Base-by-base conservation (phyloP, 1,284 basidiomycete species). In the Ustilago trichophora region DNA sequence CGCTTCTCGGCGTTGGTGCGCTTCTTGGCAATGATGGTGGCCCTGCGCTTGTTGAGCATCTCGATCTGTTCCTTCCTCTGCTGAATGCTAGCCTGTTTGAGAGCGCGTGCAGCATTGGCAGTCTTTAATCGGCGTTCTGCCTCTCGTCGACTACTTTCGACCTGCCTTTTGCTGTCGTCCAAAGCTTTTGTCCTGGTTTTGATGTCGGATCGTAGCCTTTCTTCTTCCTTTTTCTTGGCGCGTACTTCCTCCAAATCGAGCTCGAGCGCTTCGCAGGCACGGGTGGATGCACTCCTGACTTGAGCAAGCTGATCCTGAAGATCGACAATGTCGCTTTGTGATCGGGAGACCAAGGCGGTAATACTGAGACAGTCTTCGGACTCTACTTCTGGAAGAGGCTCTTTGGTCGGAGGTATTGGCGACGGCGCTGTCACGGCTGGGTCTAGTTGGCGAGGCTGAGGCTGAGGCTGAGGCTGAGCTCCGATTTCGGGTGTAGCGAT, bases 81-180 rank as follows among this genome's bases (percentile, higher is more conserved):
- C 49, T 58, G 56, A 24, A 74, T 59, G 26, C 42, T 64, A 7
- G 51, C 50, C 54, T 76, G 56, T 10, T 68, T 66, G 38, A 55
- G 40, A 10, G 51, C 49, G n/a, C 89, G 87, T 57, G 86, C 84
- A 38, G 82, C 84, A 78, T 90, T 88, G 4, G 88, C 88, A 15
- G 86, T 84, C 72, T 89, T 90, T 54, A 95, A 85, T 67, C 89
- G 89, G 84, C 91, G 92, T 82, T 97, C 94, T 2, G 90, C 91
- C 33, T 97, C 93, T 40, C 89, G 86, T 77, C 88, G 89, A 47
- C 85, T 83, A 44, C 86, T 85, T 81, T 97, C 94, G 6, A 93
- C 91, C 40, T 85, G 84, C 33, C 94, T 88, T 82, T 91, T 92
- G 56, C 88, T 85, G 76, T 98, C 94, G 74, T 98, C 94, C 7